Conservation (phyloP, 495 filamentous ascomycete genomes). For the Daldinia bambusicola region DNA sequence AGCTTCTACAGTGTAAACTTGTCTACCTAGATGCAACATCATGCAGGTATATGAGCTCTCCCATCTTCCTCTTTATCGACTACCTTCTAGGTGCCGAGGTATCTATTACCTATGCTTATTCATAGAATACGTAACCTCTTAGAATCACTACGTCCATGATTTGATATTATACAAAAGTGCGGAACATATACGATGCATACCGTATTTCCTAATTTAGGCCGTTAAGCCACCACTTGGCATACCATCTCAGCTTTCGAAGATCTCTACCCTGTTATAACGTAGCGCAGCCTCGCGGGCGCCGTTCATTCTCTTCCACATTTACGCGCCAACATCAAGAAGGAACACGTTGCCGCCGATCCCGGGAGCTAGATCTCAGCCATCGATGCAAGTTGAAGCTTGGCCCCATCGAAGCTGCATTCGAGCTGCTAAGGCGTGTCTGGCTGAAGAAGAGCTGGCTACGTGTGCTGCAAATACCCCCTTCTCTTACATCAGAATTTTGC, state of each 20-base stretch:
- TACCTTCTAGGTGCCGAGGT: not conserved
- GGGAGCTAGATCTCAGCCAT: conserved; percentile 6
- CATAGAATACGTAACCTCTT: not conserved
- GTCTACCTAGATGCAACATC: not conserved
- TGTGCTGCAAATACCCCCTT: not conserved
- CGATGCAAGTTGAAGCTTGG: not conserved
- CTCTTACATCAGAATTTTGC: not conserved
- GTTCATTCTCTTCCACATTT: not conserved
- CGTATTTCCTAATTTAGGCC: not conserved
- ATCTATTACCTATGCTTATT: not conserved
- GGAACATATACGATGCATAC: not conserved
- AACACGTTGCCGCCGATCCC: conserved; percentile 10
- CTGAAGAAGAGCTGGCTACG: not conserved
- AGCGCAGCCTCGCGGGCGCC: conserved; percentile 11
- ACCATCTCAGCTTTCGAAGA: conserved; percentile 30
- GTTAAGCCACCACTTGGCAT: conserved; percentile 18
- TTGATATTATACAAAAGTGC: not conserved
- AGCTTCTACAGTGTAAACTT: not conserved
- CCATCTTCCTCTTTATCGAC: not conserved
- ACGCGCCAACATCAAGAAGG: not conserved
- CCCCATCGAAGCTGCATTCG: not conserved
- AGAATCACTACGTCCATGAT: not conserved
- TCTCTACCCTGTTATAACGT: conserved; percentile 18
- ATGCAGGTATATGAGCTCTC: not conserved
- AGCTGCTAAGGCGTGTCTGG: not conserved